Conservation (phyloP, 1,284 basidiomycete species). For the Chalciporus piperatoides region DNA sequence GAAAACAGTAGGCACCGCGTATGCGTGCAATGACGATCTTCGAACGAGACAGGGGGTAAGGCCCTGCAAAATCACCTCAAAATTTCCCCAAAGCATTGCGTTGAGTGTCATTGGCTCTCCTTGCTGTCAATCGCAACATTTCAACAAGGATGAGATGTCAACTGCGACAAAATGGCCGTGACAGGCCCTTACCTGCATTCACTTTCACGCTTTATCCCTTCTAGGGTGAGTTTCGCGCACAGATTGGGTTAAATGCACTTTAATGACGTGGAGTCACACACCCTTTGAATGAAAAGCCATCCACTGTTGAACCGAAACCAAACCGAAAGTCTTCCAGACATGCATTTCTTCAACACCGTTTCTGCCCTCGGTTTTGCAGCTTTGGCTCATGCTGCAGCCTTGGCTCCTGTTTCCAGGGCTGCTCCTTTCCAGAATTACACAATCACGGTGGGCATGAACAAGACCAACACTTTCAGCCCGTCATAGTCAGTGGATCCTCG, state of each 20-base stretch:
- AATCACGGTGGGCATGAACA: background rate
- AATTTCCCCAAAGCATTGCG: background rate
- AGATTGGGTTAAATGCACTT: no score
- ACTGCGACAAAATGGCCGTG: background rate
- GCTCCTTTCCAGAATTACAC: background rate
- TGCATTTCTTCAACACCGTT: conserved; percentile 6
- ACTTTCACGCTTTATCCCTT: background rate
- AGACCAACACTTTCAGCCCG: background rate
- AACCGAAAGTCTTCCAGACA: background rate
- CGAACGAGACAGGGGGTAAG: no score
- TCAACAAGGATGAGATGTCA: background rate
- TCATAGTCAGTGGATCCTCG: background rate
- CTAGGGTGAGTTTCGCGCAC: background rate
- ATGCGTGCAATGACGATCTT: no score
- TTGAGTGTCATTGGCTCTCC: no score
- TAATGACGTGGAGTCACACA: no score
- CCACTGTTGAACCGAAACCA: background rate
- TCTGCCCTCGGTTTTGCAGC: conserved; percentile 42
- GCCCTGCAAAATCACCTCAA: no score
- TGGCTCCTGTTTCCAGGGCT: no score
- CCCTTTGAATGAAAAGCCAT: background rate
- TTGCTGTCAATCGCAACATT: background rate
- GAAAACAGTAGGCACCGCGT: no score
- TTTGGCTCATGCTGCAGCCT: conserved; percentile 31
- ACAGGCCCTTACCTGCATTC: background rate